Evolutionary conservation across 2,329 filamentous ascomycete genomes (phyloP).

Genomic region (Arthrobotrys iridis): DNA sequence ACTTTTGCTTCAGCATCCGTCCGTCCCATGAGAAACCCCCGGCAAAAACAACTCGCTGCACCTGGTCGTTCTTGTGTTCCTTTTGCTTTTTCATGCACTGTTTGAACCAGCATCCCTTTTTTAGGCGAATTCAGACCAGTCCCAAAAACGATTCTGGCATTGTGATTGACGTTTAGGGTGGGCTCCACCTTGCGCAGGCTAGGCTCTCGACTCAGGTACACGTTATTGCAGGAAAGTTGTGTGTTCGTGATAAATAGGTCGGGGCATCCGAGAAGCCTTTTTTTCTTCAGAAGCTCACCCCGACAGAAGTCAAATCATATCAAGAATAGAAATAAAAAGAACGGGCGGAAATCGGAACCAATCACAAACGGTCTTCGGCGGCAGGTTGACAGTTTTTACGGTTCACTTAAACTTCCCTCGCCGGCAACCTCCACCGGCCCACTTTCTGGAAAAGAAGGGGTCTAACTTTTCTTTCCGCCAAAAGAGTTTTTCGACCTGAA

Average conservation of each 20-base stretch:
- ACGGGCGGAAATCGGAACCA: slow-evolving; percentile 23
- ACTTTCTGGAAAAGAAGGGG: slow-evolving; percentile 13
- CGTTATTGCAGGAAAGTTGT: slow-evolving; percentile 6
- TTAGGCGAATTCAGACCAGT: slow-evolving; percentile 44
- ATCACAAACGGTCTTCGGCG: slow-evolving; percentile 7
- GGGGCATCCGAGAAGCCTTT: slow-evolving; percentile 46
- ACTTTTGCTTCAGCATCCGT: slow-evolving; percentile 35
- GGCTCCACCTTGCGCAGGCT: slow-evolving; percentile 45
- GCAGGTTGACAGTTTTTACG: slow-evolving; percentile 10
- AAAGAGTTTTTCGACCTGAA: slow-evolving; percentile 15
- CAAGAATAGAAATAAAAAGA: not conserved
- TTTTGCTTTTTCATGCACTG: slow-evolving; percentile 50
- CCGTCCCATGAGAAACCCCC: slow-evolving; percentile 43
- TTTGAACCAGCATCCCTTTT: slow-evolving; percentile 37
- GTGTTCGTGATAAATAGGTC: slow-evolving; percentile 45
- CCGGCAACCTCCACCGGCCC: slow-evolving; percentile 32
- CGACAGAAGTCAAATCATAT: not conserved
- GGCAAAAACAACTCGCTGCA: slow-evolving; percentile 33
- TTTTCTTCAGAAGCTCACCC: not conserved
- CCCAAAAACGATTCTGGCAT: slow-evolving; percentile 28
- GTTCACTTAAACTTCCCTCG: slow-evolving; percentile 9
- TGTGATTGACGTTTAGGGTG: slow-evolving; percentile 51
- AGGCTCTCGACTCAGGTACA: slow-evolving; percentile 54
- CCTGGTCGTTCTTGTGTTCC: slow-evolving; percentile 5
- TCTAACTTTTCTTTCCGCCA: not conserved